These are phyloP conservation scores for Fusarium oligoseptatum DNA, from an alignment of 2,329 filamentous ascomycete species.

Conservation along the genomic window DNA sequence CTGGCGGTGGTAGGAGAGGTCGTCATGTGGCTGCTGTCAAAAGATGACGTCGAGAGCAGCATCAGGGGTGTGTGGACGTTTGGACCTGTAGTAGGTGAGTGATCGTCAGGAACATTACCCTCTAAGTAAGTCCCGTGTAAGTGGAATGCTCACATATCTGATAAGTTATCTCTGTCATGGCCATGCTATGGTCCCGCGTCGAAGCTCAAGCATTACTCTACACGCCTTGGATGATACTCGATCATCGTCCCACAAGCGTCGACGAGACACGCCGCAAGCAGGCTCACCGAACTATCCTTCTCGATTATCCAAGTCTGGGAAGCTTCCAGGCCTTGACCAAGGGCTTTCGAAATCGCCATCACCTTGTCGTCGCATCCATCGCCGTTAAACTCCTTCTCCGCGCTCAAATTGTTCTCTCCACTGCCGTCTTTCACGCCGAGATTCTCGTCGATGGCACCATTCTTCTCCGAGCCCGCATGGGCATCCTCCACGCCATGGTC, in stretches of 20 bases:
- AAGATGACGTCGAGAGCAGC: slow-evolving; percentile 27
- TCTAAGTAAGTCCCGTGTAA: slow-evolving; percentile 3
- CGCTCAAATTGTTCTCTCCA: slow-evolving; percentile 45
- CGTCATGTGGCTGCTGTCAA: slow-evolving; percentile 42
- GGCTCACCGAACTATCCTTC: slow-evolving; percentile 44
- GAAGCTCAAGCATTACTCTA: slow-evolving; percentile 47
- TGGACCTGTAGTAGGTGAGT: slow-evolving; percentile 47
- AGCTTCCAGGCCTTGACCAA: slow-evolving; percentile 39
- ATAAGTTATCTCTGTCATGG: slow-evolving; percentile 43
- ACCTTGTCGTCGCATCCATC: slow-evolving; percentile 44
- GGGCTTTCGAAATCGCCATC: slow-evolving; percentile 43
- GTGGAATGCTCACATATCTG: slow-evolving; percentile 15
- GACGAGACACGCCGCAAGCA: slow-evolving; percentile 47
- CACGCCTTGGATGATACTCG: slow-evolving; percentile 48
- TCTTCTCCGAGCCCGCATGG: slow-evolving; percentile 35
- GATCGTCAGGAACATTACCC: slow-evolving; percentile 21
- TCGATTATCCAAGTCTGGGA: slow-evolving; percentile 45
- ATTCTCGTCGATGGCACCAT: slow-evolving; percentile 36
- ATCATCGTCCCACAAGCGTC: slow-evolving; percentile 40
- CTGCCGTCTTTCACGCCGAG: slow-evolving; percentile 43
- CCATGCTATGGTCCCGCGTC: slow-evolving; percentile 46
- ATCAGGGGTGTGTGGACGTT: slow-evolving; percentile 47
- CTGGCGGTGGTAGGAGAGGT: slow-evolving; percentile 43
- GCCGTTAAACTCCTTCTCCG: slow-evolving; percentile 41
- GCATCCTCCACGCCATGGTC: slow-evolving; percentile 42